These are phyloP conservation scores for Phytophthora parvispora DNA, from an alignment of 352 stramenopile genomes.

Conservation along the genomic window DNA sequence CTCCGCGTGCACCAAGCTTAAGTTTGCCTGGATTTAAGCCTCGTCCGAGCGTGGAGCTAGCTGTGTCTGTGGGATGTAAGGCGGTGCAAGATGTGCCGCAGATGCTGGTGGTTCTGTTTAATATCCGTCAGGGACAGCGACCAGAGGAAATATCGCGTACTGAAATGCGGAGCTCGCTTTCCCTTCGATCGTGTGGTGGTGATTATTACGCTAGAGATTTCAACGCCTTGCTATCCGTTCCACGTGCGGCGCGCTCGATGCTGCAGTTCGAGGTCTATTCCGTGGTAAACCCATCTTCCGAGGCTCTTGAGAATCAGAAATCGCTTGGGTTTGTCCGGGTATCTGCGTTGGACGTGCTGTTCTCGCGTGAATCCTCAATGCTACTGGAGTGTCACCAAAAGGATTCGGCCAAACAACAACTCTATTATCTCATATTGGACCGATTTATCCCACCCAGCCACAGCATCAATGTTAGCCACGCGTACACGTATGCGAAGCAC, in stretches of 20 bases:
- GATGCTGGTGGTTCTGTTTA: slow-evolving; percentile 81
- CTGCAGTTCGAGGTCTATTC: slow-evolving; percentile 88
- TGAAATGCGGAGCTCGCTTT: slow-evolving; percentile 79
- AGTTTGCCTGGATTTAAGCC: slow-evolving; percentile 77
- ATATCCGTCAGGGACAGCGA: slow-evolving; percentile 55
- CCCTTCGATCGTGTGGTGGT: slow-evolving; percentile 71
- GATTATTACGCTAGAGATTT: slow-evolving; percentile 88
- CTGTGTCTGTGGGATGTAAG: slow-evolving; percentile 81
- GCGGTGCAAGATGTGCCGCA: slow-evolving; percentile 71
- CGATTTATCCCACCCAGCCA: slow-evolving; percentile 70
- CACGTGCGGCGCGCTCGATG: slow-evolving; percentile 66
- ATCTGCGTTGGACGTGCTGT: slow-evolving; percentile 74
- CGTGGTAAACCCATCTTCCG: slow-evolving; percentile 64
- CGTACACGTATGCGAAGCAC: slow-evolving; percentile 85
- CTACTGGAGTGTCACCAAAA: slow-evolving; percentile 71
- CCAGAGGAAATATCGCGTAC: slow-evolving; percentile 77
- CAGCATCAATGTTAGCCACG: slow-evolving; percentile 74
- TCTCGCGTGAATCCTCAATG: slow-evolving; percentile 81
- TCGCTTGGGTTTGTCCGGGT: slow-evolving; percentile 84
- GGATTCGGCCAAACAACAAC: slow-evolving; percentile 50
- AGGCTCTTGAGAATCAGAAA: slow-evolving; percentile 67
- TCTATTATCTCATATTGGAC: slow-evolving; percentile 84
- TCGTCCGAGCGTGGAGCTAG: slow-evolving; percentile 72
- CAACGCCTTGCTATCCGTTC: slow-evolving; percentile 74
- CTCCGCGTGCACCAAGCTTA: slow-evolving; percentile 60